Conservation (phyloP, 1,284 basidiomycete genomes). For the Bjerkandera adusta region DNA sequence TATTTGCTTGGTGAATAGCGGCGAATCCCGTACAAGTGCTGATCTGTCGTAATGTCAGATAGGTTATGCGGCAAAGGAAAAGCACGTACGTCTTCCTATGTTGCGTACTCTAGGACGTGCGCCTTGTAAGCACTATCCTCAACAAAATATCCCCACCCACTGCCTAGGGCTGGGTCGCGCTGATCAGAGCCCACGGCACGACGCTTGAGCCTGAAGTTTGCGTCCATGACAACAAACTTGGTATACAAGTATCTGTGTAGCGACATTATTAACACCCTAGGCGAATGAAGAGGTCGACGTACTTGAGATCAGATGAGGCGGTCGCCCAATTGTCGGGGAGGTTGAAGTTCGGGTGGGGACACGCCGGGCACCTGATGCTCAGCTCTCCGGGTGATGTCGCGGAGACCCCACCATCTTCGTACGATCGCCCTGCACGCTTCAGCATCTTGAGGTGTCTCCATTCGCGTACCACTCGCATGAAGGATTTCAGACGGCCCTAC, state of each 20-base stretch:
- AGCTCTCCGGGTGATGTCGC: constrained; percentile 27
- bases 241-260: constrained; percentile 23
- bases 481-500: constrained; percentile 27
- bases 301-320: constrained; percentile 9
- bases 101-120: constrained; percentile 11
- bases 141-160: constrained; percentile 29
- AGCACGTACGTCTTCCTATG: constrained; percentile 20
- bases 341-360: constrained; percentile 33
- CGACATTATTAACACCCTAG: background rate
- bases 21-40: constrained; percentile 17
- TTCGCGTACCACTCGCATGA: constrained; percentile 25
- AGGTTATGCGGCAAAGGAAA: background rate
- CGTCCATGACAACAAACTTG: constrained; percentile 26
- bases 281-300: too few species aligned
- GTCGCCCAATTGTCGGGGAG: constrained; percentile 28
- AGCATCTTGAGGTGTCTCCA: constrained; percentile 31
- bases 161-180: constrained; percentile 21
- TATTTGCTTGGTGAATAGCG: constrained; percentile 17
- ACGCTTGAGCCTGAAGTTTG: constrained; percentile 30
- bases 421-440: constrained; percentile 31
- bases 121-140: constrained; percentile 19
- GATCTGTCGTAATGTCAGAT: constrained; percentile 7
- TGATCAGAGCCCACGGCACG: constrained; percentile 19
- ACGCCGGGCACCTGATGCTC: constrained; percentile 34
- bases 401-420: constrained; percentile 21